Evolutionary conservation across 768 basidiomycete species (phyloP), one percentile per base, ranked within the genome.

Genomic region (Arthromyces matolae): DNA sequence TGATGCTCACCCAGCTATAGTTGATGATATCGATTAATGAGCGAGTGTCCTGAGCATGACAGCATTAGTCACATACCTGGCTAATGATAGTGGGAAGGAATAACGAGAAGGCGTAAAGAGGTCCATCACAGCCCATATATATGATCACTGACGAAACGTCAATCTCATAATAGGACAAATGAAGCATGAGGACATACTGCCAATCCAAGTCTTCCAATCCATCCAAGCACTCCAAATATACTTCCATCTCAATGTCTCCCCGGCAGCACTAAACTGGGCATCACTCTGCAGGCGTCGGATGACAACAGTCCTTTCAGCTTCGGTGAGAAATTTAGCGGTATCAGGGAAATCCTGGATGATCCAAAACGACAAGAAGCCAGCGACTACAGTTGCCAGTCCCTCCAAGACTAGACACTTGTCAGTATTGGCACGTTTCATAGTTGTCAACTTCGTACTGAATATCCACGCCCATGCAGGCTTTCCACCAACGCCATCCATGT

Each of bases 291-390:
- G 69, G 16, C 85, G 71, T 19, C 80, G 75, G 44, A 89, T 72
- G 42, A 87, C 75, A 16, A 83, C 71, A 7, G 80, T 81, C 24
- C 84, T 72, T 64, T 90, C 88, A 3, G 69, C 75, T 54, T 86
- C 83, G n/a, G 74, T 76, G 5, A 91, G 71, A 69, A 89, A 90
- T 54, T 76, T 84, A 22, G 87, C 88, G 1, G 80, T 86, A 56
- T 90, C 86, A 3, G 89, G 88, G 66, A 90, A 91, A 60, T 90
- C 89, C 56, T 88, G 81, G 49, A 90, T 79, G 59, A 90, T 79
- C 75, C 78, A 90, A 68, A 81, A 89, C 1, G 86, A 88, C 8
- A 71, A 61, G 19, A 62, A 60, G 8, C 83, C 85, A 5, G 83
- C 84, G n/a, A 87, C 13, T 20, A 89, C 71, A 1, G 88, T 89